Conservation (phyloP, 768 basidiomycete genomes). For the Lepiota venenata region DNA sequence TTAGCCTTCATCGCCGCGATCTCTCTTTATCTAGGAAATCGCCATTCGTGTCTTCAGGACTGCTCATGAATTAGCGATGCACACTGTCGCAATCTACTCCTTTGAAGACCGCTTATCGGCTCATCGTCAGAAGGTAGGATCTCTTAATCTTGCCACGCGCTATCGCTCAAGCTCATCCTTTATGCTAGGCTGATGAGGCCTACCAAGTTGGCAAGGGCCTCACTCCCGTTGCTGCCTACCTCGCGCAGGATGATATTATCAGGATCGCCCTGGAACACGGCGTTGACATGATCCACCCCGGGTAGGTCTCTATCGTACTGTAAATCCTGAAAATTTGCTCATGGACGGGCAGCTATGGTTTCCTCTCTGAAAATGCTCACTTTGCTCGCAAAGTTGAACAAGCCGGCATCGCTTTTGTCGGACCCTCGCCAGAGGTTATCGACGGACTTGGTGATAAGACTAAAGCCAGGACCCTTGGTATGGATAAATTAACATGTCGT, state of each 20-base stretch:
- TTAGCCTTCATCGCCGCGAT: conserved; percentile 11
- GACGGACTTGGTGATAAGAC: conserved; percentile 99
- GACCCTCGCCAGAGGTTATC: conserved; percentile 93
- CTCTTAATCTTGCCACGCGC: conserved; percentile 14
- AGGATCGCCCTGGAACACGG: conserved; percentile 95
- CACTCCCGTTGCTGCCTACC: conserved; percentile 95
- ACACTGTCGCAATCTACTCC: conserved; percentile 98
- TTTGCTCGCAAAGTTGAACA: conserved; percentile 99
- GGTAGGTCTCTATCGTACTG: conserved; percentile 44
- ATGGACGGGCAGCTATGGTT: conserved; percentile 73
- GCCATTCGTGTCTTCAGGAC: conserved; percentile 98
- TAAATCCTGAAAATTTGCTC: neutral
- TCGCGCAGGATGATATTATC: conserved; percentile 97
- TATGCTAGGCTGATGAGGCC: conserved; percentile 86
- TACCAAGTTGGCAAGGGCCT: conserved; percentile 97
- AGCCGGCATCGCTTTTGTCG: conserved; percentile 96
- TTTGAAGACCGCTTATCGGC: conserved; percentile 95
- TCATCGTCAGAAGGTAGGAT: conserved; percentile 89
- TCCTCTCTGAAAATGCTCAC: conserved; percentile 94
- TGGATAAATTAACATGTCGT: conserved; percentile 15
- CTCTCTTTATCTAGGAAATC: conserved; percentile 74
- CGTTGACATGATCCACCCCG: conserved; percentile 99
- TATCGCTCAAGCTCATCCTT: conserved; percentile 23
- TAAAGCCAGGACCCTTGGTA: conserved; percentile 88
- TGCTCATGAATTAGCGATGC: conserved; percentile 98